Base-by-base conservation (phyloP, 169 alveolate genomes). In the Plasmodium vivax region DNA sequence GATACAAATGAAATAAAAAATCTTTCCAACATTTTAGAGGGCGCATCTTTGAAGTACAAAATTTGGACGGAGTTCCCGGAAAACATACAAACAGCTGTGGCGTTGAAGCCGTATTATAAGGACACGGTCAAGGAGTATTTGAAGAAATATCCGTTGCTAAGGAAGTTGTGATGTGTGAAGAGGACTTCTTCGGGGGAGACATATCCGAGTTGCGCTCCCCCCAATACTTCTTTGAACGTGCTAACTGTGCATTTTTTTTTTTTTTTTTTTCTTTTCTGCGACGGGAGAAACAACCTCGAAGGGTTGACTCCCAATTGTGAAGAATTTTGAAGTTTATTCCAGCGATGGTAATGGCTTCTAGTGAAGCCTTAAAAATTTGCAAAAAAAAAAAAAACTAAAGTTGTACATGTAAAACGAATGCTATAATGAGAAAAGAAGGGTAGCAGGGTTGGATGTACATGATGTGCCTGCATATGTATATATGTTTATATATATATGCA, bases 311-410 rank as follows among this genome's bases (percentile, higher is more conserved):
- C 19, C 19, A 51, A 51, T 51, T 51, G 12, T 51, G 27, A 51
- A 51, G 62, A 51, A 51, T 51, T 51, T 51, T 51, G 27, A 51
- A 51, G 62, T 51, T 82, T 41, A 82, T 58, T 5, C 30, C 12
- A 85, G 32, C 38, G 16, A 77, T 45, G 83, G 45, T 84, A 96
- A 95, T 94, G 98, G 98, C 98, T 95, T 96, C 98, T 94, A 96
- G 98, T 96, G 98, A 96, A 96, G 98, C 98, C 98, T 94, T 90
- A 82, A 58, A 84, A 84, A 77, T 62, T 80, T 27, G 82, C 73
- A 75, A 87, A 87, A 62, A 85, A 41, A 41, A 45, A 85, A 85
- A 36, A 90, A 90, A 43, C 92, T 92, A 81, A 94, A 90, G 16
- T 8, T 84, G 51, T 83, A 82, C 68, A 73, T 93, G 91, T 85